These are phyloP conservation scores for Glycine latifolia DNA, from an alignment of 306 rosid species.

Conservation along the genomic window DNA sequence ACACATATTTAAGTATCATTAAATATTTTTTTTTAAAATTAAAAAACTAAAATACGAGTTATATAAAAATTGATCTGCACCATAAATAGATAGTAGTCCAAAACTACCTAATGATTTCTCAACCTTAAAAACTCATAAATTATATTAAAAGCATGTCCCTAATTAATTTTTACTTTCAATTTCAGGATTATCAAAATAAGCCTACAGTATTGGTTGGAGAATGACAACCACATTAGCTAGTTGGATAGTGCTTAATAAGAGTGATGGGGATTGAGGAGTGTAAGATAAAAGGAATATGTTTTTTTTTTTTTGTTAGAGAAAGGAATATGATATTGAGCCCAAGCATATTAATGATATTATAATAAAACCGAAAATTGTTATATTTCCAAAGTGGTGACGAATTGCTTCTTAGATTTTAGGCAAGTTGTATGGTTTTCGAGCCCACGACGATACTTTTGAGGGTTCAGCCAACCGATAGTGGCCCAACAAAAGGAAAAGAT, in stretches of 20 bases:
- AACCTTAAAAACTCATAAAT: not conserved
- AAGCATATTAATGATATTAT: not conserved
- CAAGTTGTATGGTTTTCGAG: conserved; percentile 14
- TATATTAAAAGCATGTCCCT: not conserved
- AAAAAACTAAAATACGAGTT: too few species aligned
- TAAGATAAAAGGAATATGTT: too few species aligned
- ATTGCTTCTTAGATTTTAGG: not conserved
- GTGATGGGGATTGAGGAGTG: too few species aligned
- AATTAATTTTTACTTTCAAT: not conserved
- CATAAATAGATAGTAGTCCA: too few species aligned
- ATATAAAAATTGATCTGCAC: too few species aligned
- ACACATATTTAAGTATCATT: too few species aligned
- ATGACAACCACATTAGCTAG: not conserved
- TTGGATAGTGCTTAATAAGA: not conserved
- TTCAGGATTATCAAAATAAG: not conserved
- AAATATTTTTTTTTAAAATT: too few species aligned
- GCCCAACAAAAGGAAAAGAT: conserved; percentile 19
- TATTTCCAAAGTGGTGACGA: not conserved
- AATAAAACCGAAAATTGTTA: not conserved
- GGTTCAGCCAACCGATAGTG: not conserved
- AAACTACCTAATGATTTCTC: too few species aligned
- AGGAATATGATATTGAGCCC: not conserved
- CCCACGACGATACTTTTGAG: not conserved
- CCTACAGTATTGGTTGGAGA: not conserved
- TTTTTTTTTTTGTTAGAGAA: too few species aligned